Evolutionary conservation across 805 yeast genomes (phyloP), one percentile per base, ranked within the genome.

Genomic region (Kuraishia ogatae): DNA sequence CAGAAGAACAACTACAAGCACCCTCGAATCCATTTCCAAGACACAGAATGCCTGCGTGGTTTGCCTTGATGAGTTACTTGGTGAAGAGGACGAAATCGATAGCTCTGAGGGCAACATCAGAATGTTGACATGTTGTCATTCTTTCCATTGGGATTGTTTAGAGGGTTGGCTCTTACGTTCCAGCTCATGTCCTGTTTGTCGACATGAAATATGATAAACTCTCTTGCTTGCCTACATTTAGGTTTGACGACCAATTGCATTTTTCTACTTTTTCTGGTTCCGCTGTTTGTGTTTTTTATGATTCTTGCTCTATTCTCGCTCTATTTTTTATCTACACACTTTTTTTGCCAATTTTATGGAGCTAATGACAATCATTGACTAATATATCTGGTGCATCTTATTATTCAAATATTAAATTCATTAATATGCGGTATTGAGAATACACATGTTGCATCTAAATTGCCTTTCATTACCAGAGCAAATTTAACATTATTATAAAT

Each of bases 161-260:
- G 71, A 67, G 53, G 58, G 57, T 47, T 77, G 81, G 81, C 59
- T 73, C n/a, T 60, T 66, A 24, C 66, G 65, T 56, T 70, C 77
- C 6, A 58, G 60, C 19, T 63, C 68, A 15, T 77, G 81, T 60
- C 81, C 81, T 2, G 62, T 73, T 28, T 77, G 81, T 59, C 61
- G 81, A n/a, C 39, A 55, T 35, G 48, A 39, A 19, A 19, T 29
- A 15, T 23, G 28, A 23, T 24, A 24, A 17, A 7, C 5, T 6
- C 29, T 35, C 17, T 15, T 35, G 13, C 3, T 35, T 15, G 13
- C 3, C 43, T 13, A 17, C 43, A 35, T 35, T 8, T 17, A 35
- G 17, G 13, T 17, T 35, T 15, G 29, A 26, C 13, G 43, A 35
- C 43, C 4, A 35, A 7, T 35, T 35, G 43, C 43, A 28, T 28